Evolutionary conservation across 1,284 basidiomycete genomes (phyloP).

Genomic region (Leccinum ponderosum): DNA sequence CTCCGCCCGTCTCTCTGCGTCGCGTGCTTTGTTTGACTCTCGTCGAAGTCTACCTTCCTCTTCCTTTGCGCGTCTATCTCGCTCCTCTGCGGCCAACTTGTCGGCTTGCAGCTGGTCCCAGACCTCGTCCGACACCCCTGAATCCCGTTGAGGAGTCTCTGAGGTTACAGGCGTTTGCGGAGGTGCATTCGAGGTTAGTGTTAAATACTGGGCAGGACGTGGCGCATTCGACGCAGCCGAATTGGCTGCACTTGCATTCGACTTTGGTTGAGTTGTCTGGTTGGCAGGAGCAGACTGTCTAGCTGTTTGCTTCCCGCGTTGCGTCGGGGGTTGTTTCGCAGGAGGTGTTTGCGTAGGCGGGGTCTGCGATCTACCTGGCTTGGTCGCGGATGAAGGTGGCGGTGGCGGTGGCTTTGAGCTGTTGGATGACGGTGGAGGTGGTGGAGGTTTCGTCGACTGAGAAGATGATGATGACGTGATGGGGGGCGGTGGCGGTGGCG

Average conservation of each 20-base stretch:
- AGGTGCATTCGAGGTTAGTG: background rate
- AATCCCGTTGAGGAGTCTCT: constrained; percentile 36
- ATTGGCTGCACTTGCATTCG: background rate
- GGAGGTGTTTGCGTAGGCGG: constrained; percentile 4
- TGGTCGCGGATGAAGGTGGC: background rate
- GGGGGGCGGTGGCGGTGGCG: constrained; percentile 26
- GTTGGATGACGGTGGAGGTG: constrained; percentile 9
- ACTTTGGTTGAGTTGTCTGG: background rate
- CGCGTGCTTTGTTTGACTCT: constrained; percentile 9
- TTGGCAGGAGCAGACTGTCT: background rate
- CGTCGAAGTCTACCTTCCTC: constrained; percentile 26
- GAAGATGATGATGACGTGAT: constrained; percentile 24
- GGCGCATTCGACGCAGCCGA: background rate
- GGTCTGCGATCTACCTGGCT: background rate
- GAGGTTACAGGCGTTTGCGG: background rate
- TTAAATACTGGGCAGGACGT: background rate
- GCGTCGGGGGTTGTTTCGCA: background rate
- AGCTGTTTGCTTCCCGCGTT: background rate
- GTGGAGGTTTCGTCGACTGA: constrained; percentile 20
- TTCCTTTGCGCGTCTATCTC: constrained; percentile 19
- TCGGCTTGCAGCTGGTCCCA: constrained; percentile 47
- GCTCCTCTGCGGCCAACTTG: constrained; percentile 32
- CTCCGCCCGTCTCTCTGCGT: constrained; percentile 22
- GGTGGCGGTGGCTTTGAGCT: constrained; percentile 2
- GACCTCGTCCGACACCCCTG: constrained; percentile 43